A percentile compares a stretch with the other conserved stretches of the same genome.
Conservation (phyloP, 352 stramenopile genomes). For the Pythium guiyangense region DNA sequence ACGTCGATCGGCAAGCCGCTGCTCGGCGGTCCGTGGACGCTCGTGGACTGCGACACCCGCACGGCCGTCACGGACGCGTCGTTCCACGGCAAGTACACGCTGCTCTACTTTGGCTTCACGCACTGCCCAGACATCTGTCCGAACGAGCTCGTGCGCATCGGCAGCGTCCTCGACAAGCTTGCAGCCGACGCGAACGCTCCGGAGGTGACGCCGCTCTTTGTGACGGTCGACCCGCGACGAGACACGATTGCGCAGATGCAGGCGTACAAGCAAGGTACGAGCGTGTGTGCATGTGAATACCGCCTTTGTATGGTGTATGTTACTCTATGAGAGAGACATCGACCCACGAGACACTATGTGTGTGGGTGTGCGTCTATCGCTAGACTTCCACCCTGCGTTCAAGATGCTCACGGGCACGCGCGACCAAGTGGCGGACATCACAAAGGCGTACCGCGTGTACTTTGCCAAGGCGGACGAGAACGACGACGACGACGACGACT, state of each 20-base stretch:
- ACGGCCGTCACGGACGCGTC: conserved; percentile 87
- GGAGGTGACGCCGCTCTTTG: conserved; percentile 92
- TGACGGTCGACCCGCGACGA: conserved; percentile 96
- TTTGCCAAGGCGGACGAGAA: conserved; percentile 95
- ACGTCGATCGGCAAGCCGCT: conserved; percentile 88
- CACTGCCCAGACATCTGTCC: conserved; percentile 99
- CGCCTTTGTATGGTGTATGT: not conserved
- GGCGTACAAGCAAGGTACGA: conserved; percentile 93
- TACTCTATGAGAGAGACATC: not conserved
- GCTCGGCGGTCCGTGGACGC: conserved; percentile 90
- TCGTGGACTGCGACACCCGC: conserved; percentile 89
- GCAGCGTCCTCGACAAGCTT: conserved; percentile 92
- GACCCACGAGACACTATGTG: not conserved
- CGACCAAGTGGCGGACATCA: conserved; percentile 94
- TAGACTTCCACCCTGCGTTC: conserved; percentile 82
- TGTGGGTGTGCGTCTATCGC: not conserved
- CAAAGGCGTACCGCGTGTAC: conserved; percentile 99
- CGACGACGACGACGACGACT: conserved; percentile 96
- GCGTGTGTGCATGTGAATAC: not conserved
- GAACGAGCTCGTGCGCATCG: conserved; percentile 98
- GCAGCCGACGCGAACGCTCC: conserved; percentile 52
- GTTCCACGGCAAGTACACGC: conserved; percentile 92
- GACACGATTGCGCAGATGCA: conserved; percentile 96
- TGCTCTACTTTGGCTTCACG: conserved; percentile 99
- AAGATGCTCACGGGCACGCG: conserved; percentile 92